These are phyloP conservation scores for Erigeron philadelphicus DNA, from an alignment of 140 eudicot genomes.

Conservation along the genomic window DNA sequence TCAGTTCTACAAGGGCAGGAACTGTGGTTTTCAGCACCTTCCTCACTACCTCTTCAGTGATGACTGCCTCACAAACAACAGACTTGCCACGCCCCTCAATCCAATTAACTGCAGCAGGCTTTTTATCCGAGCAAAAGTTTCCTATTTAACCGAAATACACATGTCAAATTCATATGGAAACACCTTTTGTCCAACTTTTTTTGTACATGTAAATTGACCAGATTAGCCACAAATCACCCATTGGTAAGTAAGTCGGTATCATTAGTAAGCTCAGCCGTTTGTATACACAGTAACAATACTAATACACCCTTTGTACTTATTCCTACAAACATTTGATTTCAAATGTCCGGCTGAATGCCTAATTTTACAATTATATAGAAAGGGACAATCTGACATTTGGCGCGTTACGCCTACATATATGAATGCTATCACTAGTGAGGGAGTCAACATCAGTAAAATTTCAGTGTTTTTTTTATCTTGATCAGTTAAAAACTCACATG, in stretches of 20 bases:
- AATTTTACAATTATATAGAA: neutral
- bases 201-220: neutral
- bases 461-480: no score
- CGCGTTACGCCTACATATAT: neutral
- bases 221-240: neutral
- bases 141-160: slow-evolving; percentile 29
- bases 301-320: no score
- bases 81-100: slow-evolving; percentile 82
- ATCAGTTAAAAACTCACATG: no score
- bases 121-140: slow-evolving; percentile 73
- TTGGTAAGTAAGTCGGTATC: neutral
- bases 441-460: no score
- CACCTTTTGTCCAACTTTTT: neutral
- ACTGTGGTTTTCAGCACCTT: slow-evolving; percentile 71
- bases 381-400: neutral
- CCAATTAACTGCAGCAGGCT: slow-evolving; percentile 84
- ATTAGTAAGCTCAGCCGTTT: no score
- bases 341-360: neutral
- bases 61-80: slow-evolving; percentile 72
- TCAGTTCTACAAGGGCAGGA: slow-evolving; percentile 67
- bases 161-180: neutral
- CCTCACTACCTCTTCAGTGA: slow-evolving; percentile 51
- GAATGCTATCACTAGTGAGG: no score
- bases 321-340: no score
- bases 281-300: no score